These are phyloP conservation scores for Microthlaspi erraticum DNA, from an alignment of 345 rosid species.

Conservation along the genomic window DNA sequence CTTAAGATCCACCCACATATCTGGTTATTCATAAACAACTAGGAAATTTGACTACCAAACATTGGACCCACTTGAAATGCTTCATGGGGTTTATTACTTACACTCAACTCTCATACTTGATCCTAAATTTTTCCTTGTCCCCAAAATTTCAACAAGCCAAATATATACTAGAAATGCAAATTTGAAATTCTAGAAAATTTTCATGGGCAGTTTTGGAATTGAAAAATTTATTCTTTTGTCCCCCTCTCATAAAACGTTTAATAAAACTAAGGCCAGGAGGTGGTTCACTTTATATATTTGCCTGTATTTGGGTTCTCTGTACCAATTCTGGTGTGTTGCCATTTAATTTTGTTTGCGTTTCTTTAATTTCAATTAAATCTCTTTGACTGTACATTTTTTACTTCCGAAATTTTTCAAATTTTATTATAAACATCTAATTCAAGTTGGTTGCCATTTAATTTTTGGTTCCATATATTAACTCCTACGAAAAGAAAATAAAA, in stretches of 20 bases:
- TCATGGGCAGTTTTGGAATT: slow-evolving; percentile 43
- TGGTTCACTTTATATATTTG: slow-evolving; percentile 44
- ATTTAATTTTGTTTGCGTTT: slow-evolving; percentile 50
- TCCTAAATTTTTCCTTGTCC: slow-evolving; percentile 24
- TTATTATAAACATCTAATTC: slow-evolving; percentile 41
- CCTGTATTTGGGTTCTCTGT: slow-evolving; percentile 43
- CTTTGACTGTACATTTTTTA: slow-evolving; percentile 51
- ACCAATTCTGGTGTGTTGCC: slow-evolving; percentile 50
- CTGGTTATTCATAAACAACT: slow-evolving; percentile 30
- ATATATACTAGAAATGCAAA: slow-evolving; percentile 8
- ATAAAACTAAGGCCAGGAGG: slow-evolving; percentile 41
- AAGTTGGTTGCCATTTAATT: slow-evolving; percentile 70
- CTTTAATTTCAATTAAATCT: slow-evolving; percentile 58
- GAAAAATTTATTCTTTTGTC: slow-evolving; percentile 40
- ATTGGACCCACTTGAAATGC: slow-evolving; percentile 39
- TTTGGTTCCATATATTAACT: slow-evolving; percentile 65
- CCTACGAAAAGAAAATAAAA: slow-evolving; percentile 51
- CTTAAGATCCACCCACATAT: slow-evolving; percentile 24
- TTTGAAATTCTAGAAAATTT: slow-evolving; percentile 1
- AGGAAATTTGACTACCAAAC: slow-evolving; percentile 31
- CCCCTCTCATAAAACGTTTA: slow-evolving; percentile 42
- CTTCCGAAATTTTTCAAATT: slow-evolving; percentile 41
- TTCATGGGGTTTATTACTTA: slow-evolving; percentile 25
- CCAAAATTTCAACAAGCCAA: slow-evolving; percentile 39
- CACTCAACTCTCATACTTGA: background rate